Evolutionary conservation across 305 asterid species (phyloP).

Genomic region (Coffea humblotiana): DNA sequence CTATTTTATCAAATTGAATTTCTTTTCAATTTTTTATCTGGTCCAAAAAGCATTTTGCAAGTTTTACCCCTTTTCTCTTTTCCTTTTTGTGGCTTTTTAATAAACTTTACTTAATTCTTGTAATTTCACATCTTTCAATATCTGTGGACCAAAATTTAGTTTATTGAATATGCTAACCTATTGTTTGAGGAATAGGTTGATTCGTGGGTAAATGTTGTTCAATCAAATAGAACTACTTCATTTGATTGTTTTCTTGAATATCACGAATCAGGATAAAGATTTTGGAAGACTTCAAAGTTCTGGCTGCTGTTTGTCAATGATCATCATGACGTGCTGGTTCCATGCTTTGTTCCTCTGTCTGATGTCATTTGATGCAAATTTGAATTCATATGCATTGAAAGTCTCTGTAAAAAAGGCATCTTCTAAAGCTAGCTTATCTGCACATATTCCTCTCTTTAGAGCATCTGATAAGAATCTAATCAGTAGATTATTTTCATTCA

Average conservation of each 20-base stretch:
- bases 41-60: background rate
- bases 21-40: background rate
- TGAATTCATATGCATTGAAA: background rate
- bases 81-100: background rate
- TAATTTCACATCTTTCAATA: background rate
- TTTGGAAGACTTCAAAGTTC: background rate
- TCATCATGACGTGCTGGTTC: background rate
- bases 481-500: background rate
- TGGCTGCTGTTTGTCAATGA: background rate
- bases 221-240: background rate
- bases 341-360: background rate
- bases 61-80: background rate
- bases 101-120: background rate
- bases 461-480: background rate
- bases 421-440: background rate
- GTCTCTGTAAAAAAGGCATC: background rate
- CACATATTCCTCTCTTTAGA: background rate
- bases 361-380: background rate
- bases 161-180: background rate
- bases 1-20: background rate
- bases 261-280: background rate
- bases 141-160: background rate
- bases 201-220: background rate
- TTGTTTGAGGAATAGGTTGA: background rate
- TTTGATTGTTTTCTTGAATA: background rate